Evolutionary conservation across 768 basidiomycete species (phyloP).

Genomic region (Lentinula lateritia): DNA sequence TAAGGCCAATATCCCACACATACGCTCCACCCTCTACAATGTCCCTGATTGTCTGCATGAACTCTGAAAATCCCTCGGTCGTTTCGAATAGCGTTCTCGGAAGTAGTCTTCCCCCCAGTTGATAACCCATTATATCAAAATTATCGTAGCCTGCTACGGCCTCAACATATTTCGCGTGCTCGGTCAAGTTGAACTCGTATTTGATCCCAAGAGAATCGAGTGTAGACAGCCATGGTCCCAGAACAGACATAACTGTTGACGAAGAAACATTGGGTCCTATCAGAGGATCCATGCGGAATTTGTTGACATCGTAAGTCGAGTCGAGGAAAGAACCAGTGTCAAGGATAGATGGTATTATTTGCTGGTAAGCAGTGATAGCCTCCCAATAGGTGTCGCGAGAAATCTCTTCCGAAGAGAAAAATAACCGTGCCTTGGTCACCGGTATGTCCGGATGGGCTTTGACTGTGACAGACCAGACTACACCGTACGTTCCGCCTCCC

Average conservation of each 20-base stretch:
- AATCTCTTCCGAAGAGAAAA: neutral
- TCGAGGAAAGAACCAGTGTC: neutral
- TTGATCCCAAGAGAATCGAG: conserved; percentile 9
- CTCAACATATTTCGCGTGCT: neutral
- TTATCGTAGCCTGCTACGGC: neutral
- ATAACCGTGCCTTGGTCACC: neutral
- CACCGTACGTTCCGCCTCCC: conserved; percentile 6
- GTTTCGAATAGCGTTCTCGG: neutral
- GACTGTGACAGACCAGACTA: conserved; percentile 5
- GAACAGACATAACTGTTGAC: neutral
- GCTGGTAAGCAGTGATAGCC: conserved; percentile 3
- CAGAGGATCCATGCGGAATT: conserved; percentile 5
- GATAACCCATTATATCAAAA: neutral
- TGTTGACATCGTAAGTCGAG: neutral
- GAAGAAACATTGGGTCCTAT: neutral
- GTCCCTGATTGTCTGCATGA: neutral
- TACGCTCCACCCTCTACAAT: neutral
- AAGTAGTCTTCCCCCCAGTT: neutral
- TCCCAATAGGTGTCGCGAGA: conserved; percentile 6
- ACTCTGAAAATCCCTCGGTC: neutral
- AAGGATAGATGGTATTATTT: neutral
- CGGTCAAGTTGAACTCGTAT: conserved; percentile 7
- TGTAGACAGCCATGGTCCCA: neutral
- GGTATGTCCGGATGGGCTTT: conserved; percentile 7
- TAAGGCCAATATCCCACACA: neutral